Evolutionary conservation across 768 basidiomycete species (phyloP), one percentile per base, ranked within the genome.

Genomic region (Tremella mesenterica): DNA sequence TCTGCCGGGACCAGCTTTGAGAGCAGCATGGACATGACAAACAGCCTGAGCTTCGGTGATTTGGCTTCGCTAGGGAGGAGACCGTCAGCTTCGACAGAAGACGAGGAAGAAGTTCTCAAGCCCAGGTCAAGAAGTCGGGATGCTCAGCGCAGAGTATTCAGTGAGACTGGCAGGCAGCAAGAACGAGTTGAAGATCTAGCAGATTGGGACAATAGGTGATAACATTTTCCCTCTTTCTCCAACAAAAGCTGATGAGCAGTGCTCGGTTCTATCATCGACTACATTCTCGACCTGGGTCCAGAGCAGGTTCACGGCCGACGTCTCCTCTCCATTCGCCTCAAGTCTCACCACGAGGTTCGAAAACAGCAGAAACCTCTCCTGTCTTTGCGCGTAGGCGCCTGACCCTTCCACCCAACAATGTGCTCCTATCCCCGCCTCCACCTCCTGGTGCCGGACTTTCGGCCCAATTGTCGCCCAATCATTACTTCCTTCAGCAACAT

Each of bases 241-340:
- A 21, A 5, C n/a, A 23, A 41, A 41, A 21, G 2, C 48, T 47
- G 16, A 41, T 26, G 2, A 2, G 10, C 39, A 72, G 71, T 49
- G 71, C 71, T 10, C 60, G 71, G 18, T 72, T 63, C 53, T 72
- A 70, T 43, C 67, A 72, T 34, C 68, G 63, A 27, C 34, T 65
- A 4, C 63, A 72, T 34, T 67, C 67, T 13, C 58, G 60, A 28
- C 63, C 63, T 9, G 38, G 64, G 27, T 72, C 70, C 1, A 63
- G 64, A 16, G 44, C 60, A 16, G 52, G 51, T 5, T 69, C 67
- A 6, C 50, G 54, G 12, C 43, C 60, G 4, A 53, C 39, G 4
- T 68, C 66, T 18, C 64, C 61, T 12, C 51, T 59, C 16, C 56
- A 48, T 13, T 72, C 60, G 5, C 61, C 54, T 27, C 13, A 51